Percentiles rank a stretch among this genome's conserved stretches.
These are phyloP conservation scores for Lathyrus sativus DNA, from an alignment of 306 rosid genomes.

Conservation along the genomic window DNA sequence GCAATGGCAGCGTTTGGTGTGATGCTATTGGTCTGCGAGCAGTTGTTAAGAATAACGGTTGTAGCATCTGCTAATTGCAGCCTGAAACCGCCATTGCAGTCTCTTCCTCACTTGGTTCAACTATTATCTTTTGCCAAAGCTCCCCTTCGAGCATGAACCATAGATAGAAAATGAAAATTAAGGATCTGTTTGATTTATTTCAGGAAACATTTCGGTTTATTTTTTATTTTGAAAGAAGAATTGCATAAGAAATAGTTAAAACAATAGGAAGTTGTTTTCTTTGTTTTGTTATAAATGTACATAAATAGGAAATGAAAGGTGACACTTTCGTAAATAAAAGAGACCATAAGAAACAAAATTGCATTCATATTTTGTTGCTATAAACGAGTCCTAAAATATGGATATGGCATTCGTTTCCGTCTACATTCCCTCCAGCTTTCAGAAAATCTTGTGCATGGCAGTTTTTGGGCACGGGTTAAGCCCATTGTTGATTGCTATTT, in stretches of 20 bases:
- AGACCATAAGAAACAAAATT: background rate
- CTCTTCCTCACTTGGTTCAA: background rate
- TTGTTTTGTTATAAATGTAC: background rate
- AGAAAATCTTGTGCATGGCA: constrained; percentile 14
- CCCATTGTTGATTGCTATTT: constrained; percentile 15
- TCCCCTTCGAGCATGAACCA: background rate
- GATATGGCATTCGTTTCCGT: constrained; percentile 7
- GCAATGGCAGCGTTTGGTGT: no score
- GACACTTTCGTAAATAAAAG: background rate
- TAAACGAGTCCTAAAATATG: background rate
- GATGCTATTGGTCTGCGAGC: no score
- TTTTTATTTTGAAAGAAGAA: background rate
- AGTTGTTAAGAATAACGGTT: no score
- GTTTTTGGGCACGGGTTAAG: constrained; percentile 11
- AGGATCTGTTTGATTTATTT: constrained; percentile 1
- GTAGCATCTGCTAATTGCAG: no score
- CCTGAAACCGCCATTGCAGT: no score
- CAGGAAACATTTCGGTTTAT: background rate
- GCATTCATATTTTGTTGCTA: background rate
- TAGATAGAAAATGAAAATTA: background rate
- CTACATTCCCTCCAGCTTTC: constrained; percentile 2
- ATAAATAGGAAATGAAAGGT: constrained; percentile 1
- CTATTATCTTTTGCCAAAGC: background rate
- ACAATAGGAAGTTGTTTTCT: background rate
- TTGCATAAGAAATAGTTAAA: constrained; percentile 7